phyloP scores from a whole-genome alignment of 106 monocot species.

The Posidonia australis region DNA sequence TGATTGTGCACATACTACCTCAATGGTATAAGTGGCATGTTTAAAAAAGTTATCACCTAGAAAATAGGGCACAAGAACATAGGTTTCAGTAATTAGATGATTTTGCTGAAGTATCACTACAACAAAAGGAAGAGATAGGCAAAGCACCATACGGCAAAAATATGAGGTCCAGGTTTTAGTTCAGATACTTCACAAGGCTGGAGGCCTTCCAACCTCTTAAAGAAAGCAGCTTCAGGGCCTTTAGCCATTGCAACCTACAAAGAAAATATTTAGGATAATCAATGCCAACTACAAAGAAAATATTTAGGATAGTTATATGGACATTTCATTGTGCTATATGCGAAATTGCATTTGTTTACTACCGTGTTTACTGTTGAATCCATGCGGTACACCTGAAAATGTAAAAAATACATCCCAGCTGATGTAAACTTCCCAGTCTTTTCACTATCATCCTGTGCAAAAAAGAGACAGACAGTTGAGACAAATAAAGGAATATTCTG shows the following conservation, averaged over 20 bases:
- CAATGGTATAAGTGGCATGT: constrained; percentile 77
- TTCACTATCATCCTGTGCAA: constrained; percentile 71
- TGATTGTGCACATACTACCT: constrained; percentile 63
- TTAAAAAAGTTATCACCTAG: constrained; percentile 98
- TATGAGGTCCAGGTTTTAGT: constrained; percentile 87
- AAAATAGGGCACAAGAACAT: constrained; percentile 1
- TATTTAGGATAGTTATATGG: too few relatives aligned
- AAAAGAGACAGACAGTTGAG: not conserved
- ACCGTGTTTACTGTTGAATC: constrained; percentile 80
- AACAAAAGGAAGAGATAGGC: not conserved
- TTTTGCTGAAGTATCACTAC: not conserved
- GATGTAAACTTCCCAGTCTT: constrained; percentile 80
- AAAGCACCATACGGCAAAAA: constrained; percentile 93
- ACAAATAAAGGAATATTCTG: not conserved
- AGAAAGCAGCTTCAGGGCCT: constrained; percentile 90
- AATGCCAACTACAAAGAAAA: too few relatives aligned
- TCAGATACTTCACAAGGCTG: constrained; percentile 90
- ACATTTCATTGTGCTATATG: too few relatives aligned
- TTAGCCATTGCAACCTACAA: constrained; percentile 89
- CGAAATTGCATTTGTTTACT: not conserved
- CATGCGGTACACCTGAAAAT: constrained; percentile 93
- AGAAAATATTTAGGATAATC: not conserved
- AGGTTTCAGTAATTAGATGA: not conserved
- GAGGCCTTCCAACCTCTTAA: constrained; percentile 89
- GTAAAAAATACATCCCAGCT: constrained; percentile 89